phyloP scores from a whole-genome alignment of 257 asterid genomes.

The Osmanthus fragrans region DNA sequence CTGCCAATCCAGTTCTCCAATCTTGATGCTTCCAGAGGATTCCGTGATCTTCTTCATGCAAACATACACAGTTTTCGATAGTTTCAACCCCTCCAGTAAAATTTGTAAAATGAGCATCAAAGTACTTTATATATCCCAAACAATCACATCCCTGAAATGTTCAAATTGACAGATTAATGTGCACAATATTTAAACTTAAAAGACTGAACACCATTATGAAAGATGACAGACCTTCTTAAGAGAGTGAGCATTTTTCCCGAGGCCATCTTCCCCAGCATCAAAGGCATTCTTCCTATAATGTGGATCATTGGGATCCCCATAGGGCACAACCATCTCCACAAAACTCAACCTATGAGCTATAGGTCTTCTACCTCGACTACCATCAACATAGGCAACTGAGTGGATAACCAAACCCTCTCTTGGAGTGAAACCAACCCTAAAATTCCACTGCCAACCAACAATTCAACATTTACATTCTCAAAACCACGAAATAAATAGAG shows the following conservation, averaged over 20 bases:
- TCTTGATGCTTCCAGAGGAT: slow-evolving; percentile 99
- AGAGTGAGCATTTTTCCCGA: slow-evolving; percentile 95
- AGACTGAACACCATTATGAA: not conserved
- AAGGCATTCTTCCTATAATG: slow-evolving; percentile 96
- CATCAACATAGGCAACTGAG: slow-evolving; percentile 97
- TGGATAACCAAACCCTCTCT: slow-evolving; percentile 96
- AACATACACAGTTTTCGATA: slow-evolving; percentile 88
- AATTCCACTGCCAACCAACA: slow-evolving; percentile 79
- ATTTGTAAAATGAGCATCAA: slow-evolving; percentile 88
- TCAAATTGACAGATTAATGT: slow-evolving; percentile 10
- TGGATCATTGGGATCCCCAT: slow-evolving; percentile 98
- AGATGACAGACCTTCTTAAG: slow-evolving; percentile 69
- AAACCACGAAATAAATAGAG: slow-evolving; percentile 5
- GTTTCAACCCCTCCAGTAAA: slow-evolving; percentile 98
- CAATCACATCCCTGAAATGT: slow-evolving; percentile 92
- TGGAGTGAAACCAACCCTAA: slow-evolving; percentile 93
- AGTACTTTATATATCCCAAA: slow-evolving; percentile 79
- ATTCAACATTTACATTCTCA: slow-evolving; percentile 17
- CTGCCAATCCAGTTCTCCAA: slow-evolving; percentile 96
- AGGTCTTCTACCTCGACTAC: slow-evolving; percentile 94
- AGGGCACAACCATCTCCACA: slow-evolving; percentile 99
- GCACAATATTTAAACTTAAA: slow-evolving; percentile 11
- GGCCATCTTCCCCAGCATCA: slow-evolving; percentile 99
- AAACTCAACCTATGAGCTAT: slow-evolving; percentile 96
- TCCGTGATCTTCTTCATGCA: slow-evolving; percentile 98